Evolutionary conservation across 2,329 filamentous ascomycete species (phyloP), one percentile per base, ranked within the genome.

Genomic region (Cladosporium velox): DNA sequence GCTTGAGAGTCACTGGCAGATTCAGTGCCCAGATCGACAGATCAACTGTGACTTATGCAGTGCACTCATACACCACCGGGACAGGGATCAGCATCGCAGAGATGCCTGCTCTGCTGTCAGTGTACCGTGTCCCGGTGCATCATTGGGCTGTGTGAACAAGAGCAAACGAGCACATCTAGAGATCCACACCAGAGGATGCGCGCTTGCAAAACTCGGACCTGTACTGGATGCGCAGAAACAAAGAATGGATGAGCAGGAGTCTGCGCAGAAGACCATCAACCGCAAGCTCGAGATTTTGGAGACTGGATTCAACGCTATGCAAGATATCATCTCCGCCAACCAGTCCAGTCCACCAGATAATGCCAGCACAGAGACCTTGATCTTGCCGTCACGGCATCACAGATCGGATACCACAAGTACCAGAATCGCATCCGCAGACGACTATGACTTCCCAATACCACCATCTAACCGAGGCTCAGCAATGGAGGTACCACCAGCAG

Each of bases 21-120:
- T 78, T 59, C 74, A 75, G 32, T 89, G 87, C 71, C 79, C 82
- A 0, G 79, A 87, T 55, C 80, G 84, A 12, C 77, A 80, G 15
- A 76, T 77, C 0, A 67, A 70, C 2, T 84, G 82, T 71, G 74
- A 75, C 3, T 74, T 79, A n/a, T 84, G 82, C 70, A 73, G 75
- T 21, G 67, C 70, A n/a, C 67, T 77, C 14, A 70, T 84, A 11
- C 78, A 79, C 30, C 78, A 79, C 26, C 75, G 79, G 18, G 78
- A 81, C 38, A 71, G 83, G 51, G 74, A 77, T 28, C 67, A 73
- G 28, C 82, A 84, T 70, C 72, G 78, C 57, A 76, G 76, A 62
- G 75, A 78, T 30, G 70, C 72, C 38, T 84, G 82, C 67, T 77
- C 79, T 10, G 80, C 78, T 47, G 77, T 77, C 35, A 73, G 78